Evolutionary conservation across 1,284 basidiomycete species (phyloP), one percentile per base, ranked within the genome.

Genomic region (Cryptococcus neoformans): DNA sequence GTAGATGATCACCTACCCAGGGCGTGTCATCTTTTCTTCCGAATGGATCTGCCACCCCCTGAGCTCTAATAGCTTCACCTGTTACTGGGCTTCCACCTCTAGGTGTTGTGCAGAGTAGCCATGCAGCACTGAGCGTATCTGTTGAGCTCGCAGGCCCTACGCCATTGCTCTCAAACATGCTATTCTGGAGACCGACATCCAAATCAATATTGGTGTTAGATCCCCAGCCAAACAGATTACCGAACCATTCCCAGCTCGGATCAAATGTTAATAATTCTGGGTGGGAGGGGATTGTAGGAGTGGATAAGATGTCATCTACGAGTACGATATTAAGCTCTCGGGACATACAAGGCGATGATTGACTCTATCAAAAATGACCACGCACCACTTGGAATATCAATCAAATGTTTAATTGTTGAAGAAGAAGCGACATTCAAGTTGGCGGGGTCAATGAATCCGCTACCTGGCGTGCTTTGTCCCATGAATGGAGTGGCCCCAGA

Each of bases 211-310:
- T 60, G 40, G 56, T 57, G 38, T 69, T 65, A 6, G 65, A 58
- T 9, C 65, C 68, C 69, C 69, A 72, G 16, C 69, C 69, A 46
- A 72, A 69, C 8, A 68, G 62, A 39, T 72, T 65, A 3, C 64
- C 65, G 51, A 69, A 67, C 39, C 57, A 60, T 40, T 65, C 60
- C 66, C 68, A 68, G 37, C 53, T 62, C 14, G 60, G 49, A 38
- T 57, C 54, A 34, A 63, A 64, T 5, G 62, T 60, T 44, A 64
- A 40, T 8, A 62, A 50, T 44, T 60, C 58, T 28, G 28, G 34
- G 28, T 39, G 21, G 56, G 40, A 17, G 49, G 9, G 16, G 36
- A 14, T 52, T n/a, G 12, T 36, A 35, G 46, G 9, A 11, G 34
- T n/a, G 51, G n/a, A n/a, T 21, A 10, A 37, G 17, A 28, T 28